Conservation (phyloP, 345 rosid genomes). For the Eucalyptus marginata region DNA sequence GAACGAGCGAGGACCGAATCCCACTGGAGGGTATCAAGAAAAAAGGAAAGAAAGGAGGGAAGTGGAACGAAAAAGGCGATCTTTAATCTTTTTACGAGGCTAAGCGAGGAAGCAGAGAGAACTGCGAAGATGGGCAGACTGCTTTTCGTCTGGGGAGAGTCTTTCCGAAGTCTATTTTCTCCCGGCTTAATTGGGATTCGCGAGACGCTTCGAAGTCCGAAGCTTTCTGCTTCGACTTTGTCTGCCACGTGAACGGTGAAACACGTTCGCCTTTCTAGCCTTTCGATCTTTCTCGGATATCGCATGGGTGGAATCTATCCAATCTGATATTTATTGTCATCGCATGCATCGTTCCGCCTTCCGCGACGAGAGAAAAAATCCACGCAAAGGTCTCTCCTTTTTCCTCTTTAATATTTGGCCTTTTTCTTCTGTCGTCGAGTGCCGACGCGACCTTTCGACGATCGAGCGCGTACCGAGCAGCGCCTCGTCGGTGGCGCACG, state of each 20-base stretch:
- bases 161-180: not conserved
- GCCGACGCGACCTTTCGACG: not conserved
- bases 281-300: not conserved
- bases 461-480: not conserved
- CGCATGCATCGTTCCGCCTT: not conserved
- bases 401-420: not conserved
- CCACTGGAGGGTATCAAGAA: not conserved
- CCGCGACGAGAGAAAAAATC: not conserved
- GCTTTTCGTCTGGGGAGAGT: not conserved
- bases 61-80: not conserved
- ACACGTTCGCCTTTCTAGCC: not conserved
- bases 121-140: not conserved
- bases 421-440: not conserved
- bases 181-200: not conserved
- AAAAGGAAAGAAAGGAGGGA: not conserved
- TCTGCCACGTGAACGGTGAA: slow-evolving; percentile 49
- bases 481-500: not conserved
- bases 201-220: not conserved
- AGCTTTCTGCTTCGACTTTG: not conserved
- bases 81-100: not conserved
- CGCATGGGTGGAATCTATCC: not conserved
- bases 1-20: not conserved
- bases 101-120: not conserved
- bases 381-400: not conserved
- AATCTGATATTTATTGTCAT: not conserved